Percentiles rank a stretch among this genome's conserved stretches.
These are phyloP conservation scores for Fraxinus velutina DNA, from an alignment of 305 asterid genomes.

Conservation along the genomic window DNA sequence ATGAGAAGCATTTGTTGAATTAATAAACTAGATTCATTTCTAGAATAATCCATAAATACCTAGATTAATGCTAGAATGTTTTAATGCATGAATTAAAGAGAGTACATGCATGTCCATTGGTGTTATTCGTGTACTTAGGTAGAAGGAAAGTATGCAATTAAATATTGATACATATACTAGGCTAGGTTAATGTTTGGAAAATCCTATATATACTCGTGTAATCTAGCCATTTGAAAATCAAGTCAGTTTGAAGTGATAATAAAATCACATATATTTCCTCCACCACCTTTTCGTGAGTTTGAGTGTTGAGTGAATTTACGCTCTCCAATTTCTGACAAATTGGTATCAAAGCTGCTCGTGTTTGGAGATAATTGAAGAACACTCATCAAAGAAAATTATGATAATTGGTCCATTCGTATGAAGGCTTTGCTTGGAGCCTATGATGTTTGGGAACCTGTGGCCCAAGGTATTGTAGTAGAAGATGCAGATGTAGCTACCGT, in stretches of 20 bases:
- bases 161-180: too few species aligned
- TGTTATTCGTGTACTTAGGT: too few species aligned
- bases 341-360: neutral
- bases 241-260: neutral
- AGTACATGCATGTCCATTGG: neutral
- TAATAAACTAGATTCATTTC: neutral
- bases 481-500: neutral
- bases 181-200: too few species aligned
- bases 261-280: neutral
- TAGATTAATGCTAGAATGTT: neutral
- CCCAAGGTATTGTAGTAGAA: neutral
- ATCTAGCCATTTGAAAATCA: neutral
- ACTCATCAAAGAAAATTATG: neutral
- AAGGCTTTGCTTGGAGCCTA: neutral
- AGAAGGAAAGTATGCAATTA: too few species aligned
- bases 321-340: neutral
- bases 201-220: neutral
- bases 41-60: neutral
- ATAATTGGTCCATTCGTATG: neutral
- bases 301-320: neutral
- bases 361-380: neutral
- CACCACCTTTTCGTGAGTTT: neutral
- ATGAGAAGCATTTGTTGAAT: neutral
- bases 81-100: neutral
- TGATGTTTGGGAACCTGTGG: neutral